Evolutionary conservation across 805 yeast species (phyloP).

Genomic region (Barnettozyma sucrosica): DNA sequence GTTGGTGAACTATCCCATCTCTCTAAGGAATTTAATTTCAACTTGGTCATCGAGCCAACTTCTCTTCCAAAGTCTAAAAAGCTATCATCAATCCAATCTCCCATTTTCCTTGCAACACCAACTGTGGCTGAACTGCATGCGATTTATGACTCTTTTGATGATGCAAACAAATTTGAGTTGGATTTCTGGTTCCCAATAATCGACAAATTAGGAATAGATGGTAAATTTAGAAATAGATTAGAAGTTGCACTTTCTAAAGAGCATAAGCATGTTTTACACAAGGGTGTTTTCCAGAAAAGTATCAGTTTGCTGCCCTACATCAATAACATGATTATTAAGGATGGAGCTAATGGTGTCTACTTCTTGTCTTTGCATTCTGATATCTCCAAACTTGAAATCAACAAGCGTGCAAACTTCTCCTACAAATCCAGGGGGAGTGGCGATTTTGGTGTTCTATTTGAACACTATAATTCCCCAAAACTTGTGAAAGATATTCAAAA

Average conservation of each 20-base stretch:
- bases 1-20: slow-evolving; percentile 31
- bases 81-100: slow-evolving; percentile 9
- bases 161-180: slow-evolving; percentile 39
- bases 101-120: slow-evolving; percentile 43
- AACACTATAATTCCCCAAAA: slow-evolving; percentile 47
- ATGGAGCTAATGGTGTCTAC: slow-evolving; percentile 61
- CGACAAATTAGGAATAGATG: slow-evolving; percentile 50
- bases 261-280: slow-evolving; percentile 25
- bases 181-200: slow-evolving; percentile 72
- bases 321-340: slow-evolving; percentile 60
- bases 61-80: slow-evolving; percentile 55
- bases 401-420: slow-evolving; percentile 11
- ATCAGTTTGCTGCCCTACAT: slow-evolving; percentile 70
- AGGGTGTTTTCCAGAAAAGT: slow-evolving; percentile 59
- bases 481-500: slow-evolving; percentile 40
- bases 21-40: slow-evolving; percentile 24
- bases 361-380: slow-evolving; percentile 30
- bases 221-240: slow-evolving; percentile 41
- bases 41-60: slow-evolving; percentile 70
- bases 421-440: slow-evolving; percentile 17
- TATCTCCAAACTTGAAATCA: not conserved
- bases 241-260: slow-evolving; percentile 26
- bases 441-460: slow-evolving; percentile 49
- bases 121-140: slow-evolving; percentile 56
- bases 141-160: slow-evolving; percentile 45